Evolutionary conservation across 352 stramenopile species (phyloP), one percentile per base, ranked within the genome.

Genomic region (Poterioochromonas sp.): DNA sequence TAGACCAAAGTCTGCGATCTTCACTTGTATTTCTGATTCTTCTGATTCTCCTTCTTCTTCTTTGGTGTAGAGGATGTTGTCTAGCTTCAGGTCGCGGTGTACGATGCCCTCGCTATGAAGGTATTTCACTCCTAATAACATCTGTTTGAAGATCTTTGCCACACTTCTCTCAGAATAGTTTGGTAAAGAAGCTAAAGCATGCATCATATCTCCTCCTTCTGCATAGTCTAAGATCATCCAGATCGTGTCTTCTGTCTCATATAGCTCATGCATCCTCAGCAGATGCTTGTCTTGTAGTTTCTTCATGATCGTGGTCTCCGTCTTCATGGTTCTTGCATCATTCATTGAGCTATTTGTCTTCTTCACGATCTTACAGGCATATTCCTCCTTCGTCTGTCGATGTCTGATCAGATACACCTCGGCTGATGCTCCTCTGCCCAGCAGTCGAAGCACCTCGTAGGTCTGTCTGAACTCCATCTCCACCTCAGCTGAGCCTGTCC

Each of bases 1-100:
- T 5, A 71, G 39, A 34, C 62, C 62, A 49, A 71, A 71, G 26
- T 71, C 62, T 41, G 62, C 15, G 40, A 71, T 49, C 34, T 71
- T 71, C 1, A 71, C 62, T 35, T 39, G n/a, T 65, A 32, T 39
- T 12, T 65, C 8, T 35, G 11, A 65, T 65, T 15, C 12, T 65
- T 15, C 8, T 32, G 5, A 65, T 35, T 12, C n/a, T 8, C 3
- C 15, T 26, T 8, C 5, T 22, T 71, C 26, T 44, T 18, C 29
- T 32, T 12, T 18, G 15, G 5, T 37, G 15, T 71, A 65, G 8
- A 70, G 29, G 3, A 70, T 47, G 29, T 70, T 70, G 32, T 70
- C 60, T 47, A 70, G 40, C 29, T 70, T 70, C 12, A 70, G 32
- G 29, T 70, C 60, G 5, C 60, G 15, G 32, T 70, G 60, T 15